Conservation (phyloP, 2,329 filamentous ascomycete species). For the Eutypella sp. region DNA sequence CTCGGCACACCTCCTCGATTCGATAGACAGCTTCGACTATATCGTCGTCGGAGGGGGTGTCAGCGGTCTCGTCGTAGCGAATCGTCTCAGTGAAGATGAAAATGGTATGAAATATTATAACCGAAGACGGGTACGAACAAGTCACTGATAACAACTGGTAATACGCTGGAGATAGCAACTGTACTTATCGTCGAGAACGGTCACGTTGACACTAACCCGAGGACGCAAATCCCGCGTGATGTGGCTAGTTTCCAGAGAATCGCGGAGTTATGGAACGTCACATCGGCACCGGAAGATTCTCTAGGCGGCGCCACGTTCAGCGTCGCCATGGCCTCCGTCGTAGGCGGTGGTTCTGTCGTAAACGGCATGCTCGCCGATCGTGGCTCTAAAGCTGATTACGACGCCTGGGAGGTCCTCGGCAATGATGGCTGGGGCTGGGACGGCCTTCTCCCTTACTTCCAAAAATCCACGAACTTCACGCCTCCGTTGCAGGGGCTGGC, state of each 20-base stretch:
- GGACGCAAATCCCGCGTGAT: conserved; percentile 4
- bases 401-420: background rate
- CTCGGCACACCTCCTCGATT: background rate
- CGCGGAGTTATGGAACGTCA: conserved; percentile 4
- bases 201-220: conserved; percentile 2
- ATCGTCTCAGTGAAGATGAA: conserved; percentile 4
- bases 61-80: conserved; percentile 5
- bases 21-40: conserved; percentile 4
- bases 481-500: background rate
- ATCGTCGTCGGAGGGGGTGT: conserved; percentile 7
- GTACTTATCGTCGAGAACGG: conserved; percentile 8
- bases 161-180: background rate
- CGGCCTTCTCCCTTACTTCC: conserved; percentile 2
- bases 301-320: background rate
- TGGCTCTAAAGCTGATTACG: background rate
- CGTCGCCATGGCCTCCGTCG: conserved; percentile 3
- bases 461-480: background rate
- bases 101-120: background rate
- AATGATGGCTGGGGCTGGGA: conserved; percentile 1
- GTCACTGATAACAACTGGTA: background rate
- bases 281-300: conserved; percentile 1
- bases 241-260: conserved; percentile 1
- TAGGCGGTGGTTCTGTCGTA: conserved; percentile 6
- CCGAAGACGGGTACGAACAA: too few species aligned
- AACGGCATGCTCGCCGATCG: conserved; percentile 1